A percentile compares a stretch with the other conserved stretches of the same genome.
Conservation (phyloP, 2,329 filamentous ascomycete genomes). For the Metarhizium sp. region DNA sequence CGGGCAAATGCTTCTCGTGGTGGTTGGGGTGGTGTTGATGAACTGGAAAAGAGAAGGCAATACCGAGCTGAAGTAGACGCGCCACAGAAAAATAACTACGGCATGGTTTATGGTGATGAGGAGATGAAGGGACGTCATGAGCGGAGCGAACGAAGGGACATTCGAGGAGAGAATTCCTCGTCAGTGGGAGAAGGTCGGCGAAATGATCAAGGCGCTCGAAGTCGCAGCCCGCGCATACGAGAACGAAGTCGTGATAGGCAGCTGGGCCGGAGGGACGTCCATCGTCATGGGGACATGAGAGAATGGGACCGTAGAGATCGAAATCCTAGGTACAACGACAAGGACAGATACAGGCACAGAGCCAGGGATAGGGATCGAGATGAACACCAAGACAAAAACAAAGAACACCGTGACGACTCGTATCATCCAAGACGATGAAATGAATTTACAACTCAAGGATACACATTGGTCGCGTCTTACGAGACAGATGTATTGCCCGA, state of each 20-base stretch:
- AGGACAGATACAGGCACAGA: conserved; percentile 21
- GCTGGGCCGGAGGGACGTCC: conserved; percentile 16
- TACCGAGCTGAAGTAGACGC: conserved; percentile 62
- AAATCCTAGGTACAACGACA: conserved; percentile 15
- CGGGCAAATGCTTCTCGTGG: conserved; percentile 47
- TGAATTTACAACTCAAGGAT: background rate
- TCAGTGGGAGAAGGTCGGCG: conserved; percentile 1
- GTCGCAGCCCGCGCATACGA: background rate
- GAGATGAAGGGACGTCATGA: conserved; percentile 48
- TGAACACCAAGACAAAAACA: conserved; percentile 1
- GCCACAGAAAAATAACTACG: conserved; percentile 45
- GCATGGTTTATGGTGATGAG: conserved; percentile 73
- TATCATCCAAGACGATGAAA: conserved; percentile 9
- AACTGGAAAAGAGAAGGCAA: conserved; percentile 82
- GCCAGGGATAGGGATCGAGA: conserved; percentile 15
- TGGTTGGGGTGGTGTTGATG: conserved; percentile 84
- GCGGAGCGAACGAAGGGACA: conserved; percentile 23
- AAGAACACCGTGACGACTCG: conserved; percentile 7
- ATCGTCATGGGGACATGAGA: conserved; percentile 15
- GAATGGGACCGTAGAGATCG: conserved; percentile 9
- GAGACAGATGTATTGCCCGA: background rate
- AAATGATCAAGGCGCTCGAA: background rate
- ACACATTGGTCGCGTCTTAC: background rate
- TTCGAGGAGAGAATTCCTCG: conserved; percentile 11
- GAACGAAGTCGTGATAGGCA: conserved; percentile 29